Base-by-base conservation (phyloP, 164 flowering plant species). In the Houttuynia cordata region DNA sequence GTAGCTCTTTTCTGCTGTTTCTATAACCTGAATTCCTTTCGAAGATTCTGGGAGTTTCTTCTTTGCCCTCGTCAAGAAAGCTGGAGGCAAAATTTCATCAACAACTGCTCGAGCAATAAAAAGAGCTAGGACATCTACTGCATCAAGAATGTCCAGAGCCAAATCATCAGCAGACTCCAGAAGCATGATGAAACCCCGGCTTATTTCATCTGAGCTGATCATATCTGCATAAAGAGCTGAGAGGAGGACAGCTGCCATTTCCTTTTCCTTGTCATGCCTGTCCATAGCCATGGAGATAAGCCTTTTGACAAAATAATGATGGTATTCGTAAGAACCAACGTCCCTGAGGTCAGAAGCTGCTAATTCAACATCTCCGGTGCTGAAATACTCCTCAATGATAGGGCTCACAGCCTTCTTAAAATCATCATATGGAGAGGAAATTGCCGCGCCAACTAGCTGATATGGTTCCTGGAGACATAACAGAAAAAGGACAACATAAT, bases 251-350 rank as follows among this genome's bases (percentile, higher is more conserved):
- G 99, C 85, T 45, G 99, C 91, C 97, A 88, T 94, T 64, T 94
- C 99, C 73, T 94, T 94, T 78, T 91, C 96, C 74, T 88, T 90
- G 70, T 94, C 96, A 71, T 94, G 91, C 67, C 95, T 78, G 73
- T 94, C 99, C 99, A 94, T 88, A 62, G 99, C 95, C 76, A 85
- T 74, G 63, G 97, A 91, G 49, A 94, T 79, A 61, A 94, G 91
- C 64, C 89, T 78, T 82, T 94, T 91, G 7, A 94, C 76, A 57
- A 94, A 88, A 68, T 91, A 91, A 10, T 87, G 95, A 73, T 85
- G 95, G 64, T 85, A 91, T 67, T 91, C 83, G 54, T 69, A 77
- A 34, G 86, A 83, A n/a, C 93, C 90, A 10, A 88, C 79, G 52
- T 88, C 97, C 54, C 70, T 75, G 47, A 91, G 89, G 61, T 88